Evolutionary conservation across 2,329 filamentous ascomycete genomes (phyloP), one percentile per base, ranked within the genome.

Genomic region (Fusarium buxicola): DNA sequence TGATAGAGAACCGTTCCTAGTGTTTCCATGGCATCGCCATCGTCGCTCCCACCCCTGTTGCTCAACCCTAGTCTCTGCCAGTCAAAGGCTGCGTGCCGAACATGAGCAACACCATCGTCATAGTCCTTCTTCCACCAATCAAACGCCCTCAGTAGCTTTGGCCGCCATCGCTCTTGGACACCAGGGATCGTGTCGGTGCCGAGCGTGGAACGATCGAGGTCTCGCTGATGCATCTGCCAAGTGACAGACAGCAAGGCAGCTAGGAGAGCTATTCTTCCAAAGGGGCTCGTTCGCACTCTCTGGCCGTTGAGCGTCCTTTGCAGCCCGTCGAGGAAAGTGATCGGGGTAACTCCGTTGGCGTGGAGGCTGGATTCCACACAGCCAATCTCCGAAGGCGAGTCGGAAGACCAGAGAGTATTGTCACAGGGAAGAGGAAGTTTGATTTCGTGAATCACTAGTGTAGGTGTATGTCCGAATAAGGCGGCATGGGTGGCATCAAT

Each of bases 51-150:
- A 2, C 69, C 69, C 52, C 67, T 58, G 7, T 48, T 70, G 36
- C 67, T 70, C 24, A 69, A 28, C 1, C 69, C 69, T 5, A 71
- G 36, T 11, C 69, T 68, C 38, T 71, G 69, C 69, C 69, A 71
- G 48, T 71, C 69, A 55, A 71, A 71, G 4, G 69, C 69, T 21
- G 69, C 69, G 24, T 71, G 69, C 8, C 70, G 55, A 7, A 71
- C 65, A 39, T 71, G 69, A 7, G 69, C 69, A 34, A 71, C 60
- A 4, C 69, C 69, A 24, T 71, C 69, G 12, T 71, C 69, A 8
- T 71, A 71, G 38, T 71, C 69, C 18, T 71, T 70, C 45, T 71
- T 71, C 69, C 69, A 71, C 69, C 69, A 71, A 46, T 71, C 69
- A 50, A 71, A 71, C 4, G 69, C 69, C 11, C 69, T 41, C 7